Base-by-base conservation (phyloP, 768 basidiomycete genomes). In the Macrocybe gigantea region DNA sequence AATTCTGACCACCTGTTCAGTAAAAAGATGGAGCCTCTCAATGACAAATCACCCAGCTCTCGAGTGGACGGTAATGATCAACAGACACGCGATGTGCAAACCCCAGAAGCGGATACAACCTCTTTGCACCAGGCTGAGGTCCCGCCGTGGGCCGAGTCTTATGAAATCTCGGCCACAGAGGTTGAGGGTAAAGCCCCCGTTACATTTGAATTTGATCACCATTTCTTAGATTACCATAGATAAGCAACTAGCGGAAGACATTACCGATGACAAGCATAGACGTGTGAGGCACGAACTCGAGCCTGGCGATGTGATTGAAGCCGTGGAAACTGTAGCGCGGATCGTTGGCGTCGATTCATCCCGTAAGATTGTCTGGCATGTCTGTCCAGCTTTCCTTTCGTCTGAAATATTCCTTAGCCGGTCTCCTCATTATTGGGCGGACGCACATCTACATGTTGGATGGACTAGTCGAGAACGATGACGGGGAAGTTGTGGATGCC, bases 301-400 rank as follows among this genome's bases (percentile, higher is more conserved):
- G 60, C 82, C 88, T 15, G 89, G 90, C 3, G 93, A 97, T 61
- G 78, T 93, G 6, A 89, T 97, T 33, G 89, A 94, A 53, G 89
- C 82, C 10, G 82, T 89, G 6, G 77, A 77, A 45, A 97, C 93
- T 8, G 89, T 94, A 41, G 88, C 90, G 5, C 79, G 92, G 9
- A 81, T 96, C 42, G 82, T 82, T 10, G 94, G 93, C 1, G 90
- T 97, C 4, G 94, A 96, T 64, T 90, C 91, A 11, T 91, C 85
- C 50, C 92, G 93, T 93, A 29, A 15, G 33, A 8, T 41, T 41
- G 22, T 44, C 2, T 34, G 12, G 30, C 33, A 7, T 13, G 32
- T 10, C 11, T 51, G 10, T 10, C 12, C 11, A n/a, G n/a, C 33
- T 44, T 44, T 44, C 49, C 6, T 22, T 35, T 45, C 22, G 33